phyloP scores from a whole-genome alignment of 2,329 filamentous ascomycete genomes.

The Alternaria triticimaculans region DNA sequence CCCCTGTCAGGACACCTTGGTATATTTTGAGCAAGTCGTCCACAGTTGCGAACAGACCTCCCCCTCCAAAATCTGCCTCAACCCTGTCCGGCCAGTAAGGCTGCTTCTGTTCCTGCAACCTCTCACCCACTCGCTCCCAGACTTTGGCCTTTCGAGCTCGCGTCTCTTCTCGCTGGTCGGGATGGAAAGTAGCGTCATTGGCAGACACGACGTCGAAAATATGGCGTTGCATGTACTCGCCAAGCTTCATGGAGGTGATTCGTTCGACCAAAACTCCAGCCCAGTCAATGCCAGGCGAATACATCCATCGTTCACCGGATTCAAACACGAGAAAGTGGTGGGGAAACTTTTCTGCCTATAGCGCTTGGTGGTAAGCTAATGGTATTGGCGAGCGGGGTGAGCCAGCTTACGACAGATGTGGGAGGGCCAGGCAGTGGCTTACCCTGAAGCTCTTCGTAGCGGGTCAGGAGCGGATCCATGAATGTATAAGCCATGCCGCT shows the following conservation, averaged over 20 bases:
- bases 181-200: neutral
- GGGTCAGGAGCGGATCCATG: neutral
- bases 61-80: neutral
- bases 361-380: neutral
- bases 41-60: neutral
- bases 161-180: neutral
- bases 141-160: neutral
- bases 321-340: neutral
- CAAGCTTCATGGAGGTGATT: neutral
- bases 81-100: neutral
- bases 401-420: neutral
- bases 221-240: neutral
- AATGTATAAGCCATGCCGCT: neutral
- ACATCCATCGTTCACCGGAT: neutral
- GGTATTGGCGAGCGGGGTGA: neutral
- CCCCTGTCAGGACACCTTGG: neutral
- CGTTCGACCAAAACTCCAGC: neutral
- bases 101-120: neutral
- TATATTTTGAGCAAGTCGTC: neutral
- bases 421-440: neutral
- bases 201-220: neutral
- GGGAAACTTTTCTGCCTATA: neutral
- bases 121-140: neutral
- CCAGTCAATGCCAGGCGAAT: neutral
- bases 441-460: neutral